Base-by-base conservation (phyloP, 2,329 filamentous ascomycete genomes). In the Monosporascus ibericus region DNA sequence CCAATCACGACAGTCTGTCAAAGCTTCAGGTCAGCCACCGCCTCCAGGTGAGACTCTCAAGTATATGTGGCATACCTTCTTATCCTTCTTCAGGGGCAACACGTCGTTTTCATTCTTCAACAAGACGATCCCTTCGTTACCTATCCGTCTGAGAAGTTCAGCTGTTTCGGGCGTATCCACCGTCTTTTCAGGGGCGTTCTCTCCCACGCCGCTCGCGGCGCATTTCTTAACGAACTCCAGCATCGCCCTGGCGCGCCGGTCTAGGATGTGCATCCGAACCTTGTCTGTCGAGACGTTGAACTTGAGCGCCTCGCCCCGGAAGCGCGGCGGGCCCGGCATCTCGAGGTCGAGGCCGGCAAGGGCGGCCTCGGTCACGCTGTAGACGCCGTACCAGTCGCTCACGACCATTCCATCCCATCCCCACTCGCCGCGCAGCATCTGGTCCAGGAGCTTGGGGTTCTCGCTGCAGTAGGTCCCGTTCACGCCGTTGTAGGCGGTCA, bases 111-210 rank as follows among this genome's bases (percentile, higher is more conserved):
- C 78, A 58, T 92, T 92, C 70, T 90, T 90, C 48, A 91, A 71
- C 14, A 92, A 74, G 1, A 90, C 86, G 8, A 89, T 83, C 3
- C 83, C 83, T 63, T 90, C 85, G 5, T 82, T 79, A 18, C 85
- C 86, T 24, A 87, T 76, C 50, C 78, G 75, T 18, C 88, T 78
- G 22, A 90, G 77, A 46, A 90, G 72, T 17, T 76, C 78, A 5
- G 84, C 78, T 38, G 82, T 83, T 64, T 87, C 79, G 0, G 79
- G 75, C 0, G 80, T 86, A 62, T 90, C 74, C 7, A 75, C 71
- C 0, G 72, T 75, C 48, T 68, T 71, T 64, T 85, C 82, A 0
- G 75, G 71, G 0, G 77, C 80, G 20, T 76, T 70, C 61, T 84
- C 79, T 3, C 75, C 71, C 18, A 86, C 75, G 0, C 77, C 77